These are phyloP conservation scores for Punctularia strigosozonata DNA, from an alignment of 768 basidiomycete genomes.

Conservation along the genomic window DNA sequence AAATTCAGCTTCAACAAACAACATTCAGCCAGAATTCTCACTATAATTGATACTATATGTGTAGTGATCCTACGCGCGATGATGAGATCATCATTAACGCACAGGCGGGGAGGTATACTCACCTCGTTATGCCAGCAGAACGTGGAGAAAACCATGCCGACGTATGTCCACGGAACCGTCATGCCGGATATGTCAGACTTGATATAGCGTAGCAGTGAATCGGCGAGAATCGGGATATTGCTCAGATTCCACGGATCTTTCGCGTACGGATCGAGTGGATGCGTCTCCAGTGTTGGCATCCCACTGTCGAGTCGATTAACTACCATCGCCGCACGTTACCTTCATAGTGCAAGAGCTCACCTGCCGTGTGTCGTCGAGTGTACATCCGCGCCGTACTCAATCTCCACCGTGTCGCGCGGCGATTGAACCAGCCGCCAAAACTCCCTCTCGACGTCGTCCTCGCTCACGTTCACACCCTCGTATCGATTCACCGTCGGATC, in stretches of 20 bases:
- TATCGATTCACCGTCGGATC: conserved; percentile 44
- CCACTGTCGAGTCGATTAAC: conserved; percentile 38
- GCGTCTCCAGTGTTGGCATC: conserved; percentile 91
- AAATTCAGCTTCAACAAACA: not conserved
- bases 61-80: conserved; percentile 72
- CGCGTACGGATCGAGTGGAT: conserved; percentile 78
- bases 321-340: conserved; percentile 3
- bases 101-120: conserved; percentile 9
- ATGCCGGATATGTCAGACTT: conserved; percentile 99
- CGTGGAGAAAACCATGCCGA: conserved; percentile 97
- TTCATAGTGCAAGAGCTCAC: conserved; percentile 32
- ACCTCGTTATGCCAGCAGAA: conserved; percentile 99
- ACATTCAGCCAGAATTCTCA: conserved; percentile 24
- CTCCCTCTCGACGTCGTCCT: conserved; percentile 87
- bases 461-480: conserved; percentile 59
- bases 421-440: conserved; percentile 96
- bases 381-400: conserved; percentile 99
- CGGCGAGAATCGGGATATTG: conserved; percentile 87
- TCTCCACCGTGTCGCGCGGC: conserved; percentile 83
- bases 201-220: conserved; percentile 92
- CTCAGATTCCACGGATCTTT: conserved; percentile 96
- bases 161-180: conserved; percentile 99
- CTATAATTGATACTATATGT: conserved; percentile 94
- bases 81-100: conserved; percentile 7
- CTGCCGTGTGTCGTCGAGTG: conserved; percentile 97